Conservation (phyloP, 345 rosid species). For the Diplotaxis tenuifolia region DNA sequence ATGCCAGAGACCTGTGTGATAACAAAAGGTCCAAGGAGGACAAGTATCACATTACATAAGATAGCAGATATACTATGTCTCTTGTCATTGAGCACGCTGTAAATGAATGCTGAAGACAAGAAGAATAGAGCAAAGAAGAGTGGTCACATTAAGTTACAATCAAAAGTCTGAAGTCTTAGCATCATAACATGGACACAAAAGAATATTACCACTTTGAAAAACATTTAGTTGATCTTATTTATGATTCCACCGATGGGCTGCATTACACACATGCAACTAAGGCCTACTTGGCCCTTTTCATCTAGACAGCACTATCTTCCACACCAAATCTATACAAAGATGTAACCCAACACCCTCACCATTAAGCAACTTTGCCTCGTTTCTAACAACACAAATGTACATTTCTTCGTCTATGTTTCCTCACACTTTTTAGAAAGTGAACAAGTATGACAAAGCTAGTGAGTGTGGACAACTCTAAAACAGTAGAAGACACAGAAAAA, state of each 20-base stretch:
- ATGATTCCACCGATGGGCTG: background rate
- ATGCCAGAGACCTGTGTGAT: background rate
- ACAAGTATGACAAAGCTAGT: background rate
- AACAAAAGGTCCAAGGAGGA: background rate
- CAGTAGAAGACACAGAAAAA: conserved; percentile 60
- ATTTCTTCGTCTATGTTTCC: background rate
- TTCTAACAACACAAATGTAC: conserved; percentile 6
- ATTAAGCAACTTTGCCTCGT: background rate
- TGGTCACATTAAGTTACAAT: no score
- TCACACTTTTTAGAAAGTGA: background rate
- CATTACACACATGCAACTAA: background rate
- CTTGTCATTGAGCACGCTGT: background rate
- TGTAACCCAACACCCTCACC: background rate
- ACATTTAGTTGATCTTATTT: background rate
- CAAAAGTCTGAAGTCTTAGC: no score
- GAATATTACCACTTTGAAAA: background rate
- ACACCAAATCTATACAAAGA: background rate
- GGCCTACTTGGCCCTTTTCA: conserved; percentile 5
- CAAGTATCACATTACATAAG: background rate
- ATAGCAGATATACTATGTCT: background rate
- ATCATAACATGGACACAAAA: background rate
- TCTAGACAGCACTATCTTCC: background rate
- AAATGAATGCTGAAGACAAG: background rate
- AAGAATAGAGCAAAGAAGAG: background rate
- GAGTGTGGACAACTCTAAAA: conserved; percentile 43